Evolutionary conservation across 2,329 filamentous ascomycete species (phyloP), one percentile per base, ranked within the genome.

Genomic region (Ceratocystis colombiana): DNA sequence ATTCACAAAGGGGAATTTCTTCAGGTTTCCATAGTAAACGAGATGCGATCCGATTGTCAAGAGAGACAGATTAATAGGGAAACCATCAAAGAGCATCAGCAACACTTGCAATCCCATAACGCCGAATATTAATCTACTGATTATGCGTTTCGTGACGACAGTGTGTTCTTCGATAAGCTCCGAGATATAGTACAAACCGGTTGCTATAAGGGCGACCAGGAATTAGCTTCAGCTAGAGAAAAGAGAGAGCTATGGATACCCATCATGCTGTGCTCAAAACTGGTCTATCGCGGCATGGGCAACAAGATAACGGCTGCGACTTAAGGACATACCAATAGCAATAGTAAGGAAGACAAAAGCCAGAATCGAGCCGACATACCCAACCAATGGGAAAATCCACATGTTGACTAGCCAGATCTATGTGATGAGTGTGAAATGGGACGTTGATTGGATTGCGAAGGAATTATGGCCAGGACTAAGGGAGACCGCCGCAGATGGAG

Each of bases 81-180:
- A 91, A n/a, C 86, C 80, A 79, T 99, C 94, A 71, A 97, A 75
- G 17, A 94, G 69, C 73, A 85, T 86, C 8, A 97, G 85, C 2
- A 93, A 77, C 8, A 85, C 68, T 74, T 96, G 93, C 5, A 91
- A 74, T 37, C 72, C 82, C 68, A 96, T 87, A 70, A 96, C 85
- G 69, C 78, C 79, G 78, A 96, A 96, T 72, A 97, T 96, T 66
- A 97, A 80, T 53, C 85, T 86, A 44, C 84, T 88, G 64, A 99
- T 81, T n/a, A 96, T 79, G 67, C 88, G 89, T 74, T 96, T 96
- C 12, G 92, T 89, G 69, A 96, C 77, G 10, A 97, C 93, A 3
- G 93, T 96, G 74, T 99, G 93, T 76, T 99, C 94, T 77, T 99
- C 94, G 68, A 99, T 94, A 15, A 97, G 86, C 76, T 99, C 94